Percentiles rank a stretch among this genome's conserved stretches.
These are phyloP conservation scores for Phytophthora brassicae DNA, from an alignment of 352 stramenopile genomes.

Conservation along the genomic window DNA sequence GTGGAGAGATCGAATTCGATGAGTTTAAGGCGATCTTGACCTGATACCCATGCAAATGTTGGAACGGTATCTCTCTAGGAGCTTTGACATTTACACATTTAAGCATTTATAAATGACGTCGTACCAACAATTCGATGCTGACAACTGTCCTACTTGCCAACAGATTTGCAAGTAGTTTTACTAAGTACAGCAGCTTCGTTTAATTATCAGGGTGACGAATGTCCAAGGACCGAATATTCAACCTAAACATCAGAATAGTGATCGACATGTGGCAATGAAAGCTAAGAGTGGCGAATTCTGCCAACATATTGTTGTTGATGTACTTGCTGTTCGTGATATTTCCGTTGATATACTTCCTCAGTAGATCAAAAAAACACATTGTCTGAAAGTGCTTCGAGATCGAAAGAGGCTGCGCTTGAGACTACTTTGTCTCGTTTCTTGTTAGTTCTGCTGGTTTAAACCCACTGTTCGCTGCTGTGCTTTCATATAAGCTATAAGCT, in stretches of 20 bases:
- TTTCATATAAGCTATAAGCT: constrained; percentile 18
- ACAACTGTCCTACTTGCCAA: too few species aligned
- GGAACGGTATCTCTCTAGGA: background rate
- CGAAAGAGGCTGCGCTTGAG: constrained; percentile 11
- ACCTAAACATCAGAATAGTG: background rate
- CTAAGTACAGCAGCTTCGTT: too few species aligned
- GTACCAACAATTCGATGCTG: too few species aligned
- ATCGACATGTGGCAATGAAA: background rate
- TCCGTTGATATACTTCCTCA: constrained; percentile 26
- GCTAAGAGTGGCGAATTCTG: background rate
- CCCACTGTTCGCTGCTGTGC: constrained; percentile 8
- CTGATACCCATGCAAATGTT: constrained; percentile 34
- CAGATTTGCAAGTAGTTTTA: too few species aligned
- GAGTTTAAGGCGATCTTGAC: constrained; percentile 94
- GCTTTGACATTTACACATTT: background rate
- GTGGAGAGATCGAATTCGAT: constrained; percentile 95
- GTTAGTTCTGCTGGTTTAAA: constrained; percentile 12
- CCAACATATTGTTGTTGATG: constrained; percentile 15
- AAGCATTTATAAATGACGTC: too few species aligned
- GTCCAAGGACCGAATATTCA: background rate
- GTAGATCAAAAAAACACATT: constrained; percentile 1
- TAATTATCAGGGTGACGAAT: too few species aligned
- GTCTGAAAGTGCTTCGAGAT: constrained; percentile 1
- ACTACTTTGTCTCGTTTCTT: constrained; percentile 15
- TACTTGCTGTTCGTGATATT: constrained; percentile 26